phyloP scores from a whole-genome alignment of 176 grass and related monocot genomes.

The Eragrostis curvula region DNA sequence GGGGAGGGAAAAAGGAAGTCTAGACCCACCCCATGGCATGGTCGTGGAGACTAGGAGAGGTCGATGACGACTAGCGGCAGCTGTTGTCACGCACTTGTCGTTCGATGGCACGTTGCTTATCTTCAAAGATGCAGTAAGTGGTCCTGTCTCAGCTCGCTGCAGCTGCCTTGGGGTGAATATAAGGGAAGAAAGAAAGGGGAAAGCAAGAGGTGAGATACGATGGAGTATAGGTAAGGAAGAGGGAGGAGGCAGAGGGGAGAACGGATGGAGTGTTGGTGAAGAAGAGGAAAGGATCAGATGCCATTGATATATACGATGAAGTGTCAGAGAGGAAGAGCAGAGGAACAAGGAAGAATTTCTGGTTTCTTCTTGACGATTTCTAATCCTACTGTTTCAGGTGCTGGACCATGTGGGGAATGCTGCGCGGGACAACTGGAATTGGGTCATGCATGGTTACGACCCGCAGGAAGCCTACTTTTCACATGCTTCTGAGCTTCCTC shows the following conservation, averaged over 20 bases:
- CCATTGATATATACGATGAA: background rate
- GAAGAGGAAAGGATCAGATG: background rate
- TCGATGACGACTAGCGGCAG: background rate
- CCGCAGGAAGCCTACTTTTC: too few species aligned
- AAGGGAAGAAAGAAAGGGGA: background rate
- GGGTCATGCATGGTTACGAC: too few species aligned
- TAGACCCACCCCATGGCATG: conserved; percentile 13
- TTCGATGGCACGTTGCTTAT: background rate
- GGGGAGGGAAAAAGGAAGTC: background rate
- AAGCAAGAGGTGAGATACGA: background rate
- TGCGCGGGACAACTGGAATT: too few species aligned
- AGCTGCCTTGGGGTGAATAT: background rate
- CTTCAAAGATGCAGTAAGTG: background rate
- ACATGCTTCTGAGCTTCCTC: too few species aligned
- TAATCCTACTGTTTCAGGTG: too few species aligned
- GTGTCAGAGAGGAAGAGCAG: background rate
- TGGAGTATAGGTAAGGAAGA: background rate
- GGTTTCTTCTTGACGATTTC: too few species aligned
- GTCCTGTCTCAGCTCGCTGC: background rate
- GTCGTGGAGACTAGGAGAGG: background rate
- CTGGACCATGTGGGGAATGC: too few species aligned
- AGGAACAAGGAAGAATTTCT: too few species aligned
- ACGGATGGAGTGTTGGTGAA: background rate
- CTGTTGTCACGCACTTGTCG: background rate
- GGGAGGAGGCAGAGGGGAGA: background rate